Percentiles rank a stretch among this genome's conserved stretches.
These are phyloP conservation scores for Hyparrhenia diplandra DNA, from an alignment of 176 grass and related monocot genomes.

Conservation along the genomic window DNA sequence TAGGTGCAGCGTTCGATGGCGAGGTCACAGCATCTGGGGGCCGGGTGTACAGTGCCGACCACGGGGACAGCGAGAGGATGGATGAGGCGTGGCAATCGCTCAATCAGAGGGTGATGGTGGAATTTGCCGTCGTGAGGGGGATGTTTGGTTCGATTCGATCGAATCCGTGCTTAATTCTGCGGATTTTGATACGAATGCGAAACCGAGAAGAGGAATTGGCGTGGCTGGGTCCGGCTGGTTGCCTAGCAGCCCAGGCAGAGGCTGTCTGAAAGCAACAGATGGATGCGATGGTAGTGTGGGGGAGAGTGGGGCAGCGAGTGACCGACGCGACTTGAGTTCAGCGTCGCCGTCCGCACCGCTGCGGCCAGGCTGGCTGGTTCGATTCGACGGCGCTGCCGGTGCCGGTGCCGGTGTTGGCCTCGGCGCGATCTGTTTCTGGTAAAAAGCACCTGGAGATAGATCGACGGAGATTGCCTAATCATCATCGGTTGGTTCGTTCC, in stretches of 20 bases:
- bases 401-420: neutral
- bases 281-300: neutral
- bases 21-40: neutral
- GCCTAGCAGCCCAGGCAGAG: neutral
- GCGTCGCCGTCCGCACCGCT: neutral
- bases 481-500: too few relatives aligned
- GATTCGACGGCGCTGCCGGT: neutral
- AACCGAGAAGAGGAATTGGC: neutral
- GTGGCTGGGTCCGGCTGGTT: too few relatives aligned
- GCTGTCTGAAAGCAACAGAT: conserved; percentile 19
- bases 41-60: neutral
- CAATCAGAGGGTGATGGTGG: neutral
- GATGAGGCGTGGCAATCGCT: too few relatives aligned
- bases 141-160: too few relatives aligned
- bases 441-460: neutral
- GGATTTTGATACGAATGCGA: neutral
- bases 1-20: neutral
- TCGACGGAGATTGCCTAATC: too few relatives aligned
- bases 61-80: neutral
- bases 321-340: neutral
- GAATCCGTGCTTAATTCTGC: too few relatives aligned
- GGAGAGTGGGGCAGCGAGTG: neutral
- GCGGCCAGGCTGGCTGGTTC: neutral
- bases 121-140: neutral
- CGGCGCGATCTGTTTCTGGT: neutral